Evolutionary conservation across 768 basidiomycete species (phyloP), one percentile per base, ranked within the genome.

Genomic region (Auriculariales sp.): DNA sequence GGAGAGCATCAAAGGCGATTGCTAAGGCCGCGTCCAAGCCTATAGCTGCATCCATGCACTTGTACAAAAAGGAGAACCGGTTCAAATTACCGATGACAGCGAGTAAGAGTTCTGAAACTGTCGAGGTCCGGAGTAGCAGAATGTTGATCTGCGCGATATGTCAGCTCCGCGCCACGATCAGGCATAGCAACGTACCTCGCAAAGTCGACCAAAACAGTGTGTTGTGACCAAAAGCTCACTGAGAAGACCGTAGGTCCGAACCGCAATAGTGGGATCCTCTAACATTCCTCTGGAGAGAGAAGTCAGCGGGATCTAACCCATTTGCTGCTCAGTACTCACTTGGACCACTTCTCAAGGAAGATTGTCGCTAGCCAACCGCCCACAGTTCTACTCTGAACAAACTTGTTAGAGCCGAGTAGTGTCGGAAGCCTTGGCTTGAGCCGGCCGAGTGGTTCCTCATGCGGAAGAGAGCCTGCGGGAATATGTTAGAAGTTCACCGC

Each of bases 51-150:
- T 83, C 72, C 79, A 89, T 84, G 52, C 81, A 84, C 11, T 75
- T 74, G 86, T 85, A 90, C 45, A 88, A 78, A 19, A 75, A 72
- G 10, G 75, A 71, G 56, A 81, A 81, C 5, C 81, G 77, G 52
- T 77, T 73, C n/a, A 90, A 68, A 3, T 78, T 78, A 54, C 83
- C 78, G n/a, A 87, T 71, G 1, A 84, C 72, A 0, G 75, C 73
- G 3, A 70, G 68, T 25, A 87, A 67, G 5, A 78, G 64, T 19
- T 81, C 75, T 0, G 66, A 61, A 29, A 74, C 69, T 3, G 66
- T 66, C 2, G 75, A 69, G 54, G 75, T 69, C 46, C 74, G 71
- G 48, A 90, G 63, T 28, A 79, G 63, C 27, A 54, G 58, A 24
- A 70, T 49, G 27, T 60, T 64, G 33, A 69, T 54, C 67, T 70